Percentiles rank a stretch among this genome's conserved stretches.
Evolutionary conservation across 768 basidiomycete species (phyloP).

Genomic region (Trichaptum fuscoviolaceum): DNA sequence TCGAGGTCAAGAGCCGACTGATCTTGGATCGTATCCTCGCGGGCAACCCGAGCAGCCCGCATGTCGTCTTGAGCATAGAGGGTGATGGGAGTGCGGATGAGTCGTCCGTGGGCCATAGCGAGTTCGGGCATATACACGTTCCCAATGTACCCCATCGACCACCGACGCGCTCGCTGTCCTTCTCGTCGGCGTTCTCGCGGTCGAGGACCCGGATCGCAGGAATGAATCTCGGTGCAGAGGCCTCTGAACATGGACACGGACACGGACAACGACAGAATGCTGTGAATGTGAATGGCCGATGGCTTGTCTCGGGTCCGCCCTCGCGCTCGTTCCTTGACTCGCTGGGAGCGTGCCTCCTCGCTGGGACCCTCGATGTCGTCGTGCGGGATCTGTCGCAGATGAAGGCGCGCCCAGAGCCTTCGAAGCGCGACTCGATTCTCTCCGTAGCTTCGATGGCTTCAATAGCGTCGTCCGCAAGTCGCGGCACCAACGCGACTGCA

Average conservation of each 20-base stretch:
- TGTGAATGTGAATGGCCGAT: neutral
- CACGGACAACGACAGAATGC: neutral
- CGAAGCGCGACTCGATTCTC: neutral
- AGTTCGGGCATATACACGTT: neutral
- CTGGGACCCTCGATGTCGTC: conserved; percentile 88
- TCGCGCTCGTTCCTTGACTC: conserved; percentile 50
- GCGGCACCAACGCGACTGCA: conserved; percentile 46
- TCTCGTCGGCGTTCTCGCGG: neutral
- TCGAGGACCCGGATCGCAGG: neutral
- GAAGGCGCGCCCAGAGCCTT: neutral
- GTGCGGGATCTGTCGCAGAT: conserved; percentile 13
- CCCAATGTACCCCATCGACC: neutral
- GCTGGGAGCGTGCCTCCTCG: conserved; percentile 73
- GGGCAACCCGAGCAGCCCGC: conserved; percentile 8
- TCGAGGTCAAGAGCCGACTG: conserved; percentile 58
- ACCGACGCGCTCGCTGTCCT: neutral
- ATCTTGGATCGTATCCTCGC: conserved; percentile 61
- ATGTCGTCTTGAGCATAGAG: neutral
- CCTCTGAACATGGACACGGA: neutral
- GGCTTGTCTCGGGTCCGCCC: neutral
- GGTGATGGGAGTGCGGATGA: neutral
- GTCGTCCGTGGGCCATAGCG: neutral
- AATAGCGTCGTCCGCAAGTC: neutral
- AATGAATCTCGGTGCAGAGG: conserved; percentile 22
- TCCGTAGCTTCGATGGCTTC: neutral